These are phyloP conservation scores for Brasenia schreberi DNA, from an alignment of 164 flowering plant genomes.

Conservation along the genomic window DNA sequence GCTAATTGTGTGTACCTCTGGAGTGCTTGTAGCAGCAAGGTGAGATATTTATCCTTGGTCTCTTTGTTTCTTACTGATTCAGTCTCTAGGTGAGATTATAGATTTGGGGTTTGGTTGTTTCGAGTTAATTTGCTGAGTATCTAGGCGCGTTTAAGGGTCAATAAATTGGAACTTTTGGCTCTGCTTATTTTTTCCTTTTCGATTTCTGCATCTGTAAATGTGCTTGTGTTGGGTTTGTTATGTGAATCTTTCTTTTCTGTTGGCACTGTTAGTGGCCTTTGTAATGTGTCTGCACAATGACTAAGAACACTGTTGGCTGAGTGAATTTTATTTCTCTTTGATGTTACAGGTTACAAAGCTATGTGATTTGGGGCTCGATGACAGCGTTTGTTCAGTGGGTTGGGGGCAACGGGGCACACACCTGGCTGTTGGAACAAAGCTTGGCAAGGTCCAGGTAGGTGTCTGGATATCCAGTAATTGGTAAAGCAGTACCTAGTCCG, in stretches of 20 bases:
- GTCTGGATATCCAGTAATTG: neutral
- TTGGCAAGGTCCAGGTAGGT: conserved; percentile 79
- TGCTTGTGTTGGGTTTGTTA: too few species aligned
- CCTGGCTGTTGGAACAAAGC: conserved; percentile 81
- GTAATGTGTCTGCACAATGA: neutral
- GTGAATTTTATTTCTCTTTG: conserved; percentile 1
- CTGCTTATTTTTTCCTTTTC: too few species aligned
- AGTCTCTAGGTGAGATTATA: neutral
- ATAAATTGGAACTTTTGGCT: neutral
- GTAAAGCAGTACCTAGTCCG: neutral
- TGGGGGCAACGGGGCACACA: conserved; percentile 91
- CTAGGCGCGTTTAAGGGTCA: neutral
- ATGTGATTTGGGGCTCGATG: conserved; percentile 84
- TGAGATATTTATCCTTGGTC: conserved; percentile 9
- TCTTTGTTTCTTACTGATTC: neutral
- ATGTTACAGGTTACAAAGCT: conserved; percentile 69
- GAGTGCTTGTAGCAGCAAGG: conserved; percentile 99
- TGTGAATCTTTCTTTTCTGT: too few species aligned
- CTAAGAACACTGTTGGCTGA: neutral
- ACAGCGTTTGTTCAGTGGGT: conserved; percentile 84
- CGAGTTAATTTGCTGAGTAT: neutral
- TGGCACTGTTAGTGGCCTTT: neutral
- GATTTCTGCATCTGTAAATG: too few species aligned
- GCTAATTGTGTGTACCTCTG: conserved; percentile 89
- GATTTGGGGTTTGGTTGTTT: neutral